These are phyloP conservation scores for Polytolypa hystricis DNA, from an alignment of 2,329 filamentous ascomycete species.

Conservation along the genomic window DNA sequence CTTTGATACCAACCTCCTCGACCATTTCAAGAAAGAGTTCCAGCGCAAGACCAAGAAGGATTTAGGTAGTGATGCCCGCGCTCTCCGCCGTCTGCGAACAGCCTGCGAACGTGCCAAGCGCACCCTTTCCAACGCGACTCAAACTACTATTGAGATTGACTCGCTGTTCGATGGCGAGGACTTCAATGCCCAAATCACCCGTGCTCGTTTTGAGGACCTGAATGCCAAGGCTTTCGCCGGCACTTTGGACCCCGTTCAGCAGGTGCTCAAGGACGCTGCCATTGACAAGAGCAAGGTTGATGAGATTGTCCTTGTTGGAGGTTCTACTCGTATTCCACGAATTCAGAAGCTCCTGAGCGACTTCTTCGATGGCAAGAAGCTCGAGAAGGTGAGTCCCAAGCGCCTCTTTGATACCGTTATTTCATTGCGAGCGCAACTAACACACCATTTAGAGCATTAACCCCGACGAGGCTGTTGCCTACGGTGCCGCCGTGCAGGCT, in stretches of 20 bases:
- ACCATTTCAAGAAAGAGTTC: constrained; percentile 97
- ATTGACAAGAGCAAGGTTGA: constrained; percentile 87
- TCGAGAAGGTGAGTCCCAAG: constrained; percentile 66
- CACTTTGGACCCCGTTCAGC: constrained; percentile 88
- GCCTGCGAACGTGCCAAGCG: constrained; percentile 99
- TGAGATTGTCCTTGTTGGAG: constrained; percentile 98
- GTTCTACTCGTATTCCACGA: constrained; percentile 94
- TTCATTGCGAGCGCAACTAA: constrained; percentile 4
- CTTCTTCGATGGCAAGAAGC: constrained; percentile 99
- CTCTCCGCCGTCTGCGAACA: constrained; percentile 88
- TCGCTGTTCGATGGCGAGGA: constrained; percentile 97
- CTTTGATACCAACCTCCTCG: constrained; percentile 91
- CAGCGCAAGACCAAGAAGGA: constrained; percentile 64
- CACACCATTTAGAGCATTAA: constrained; percentile 61
- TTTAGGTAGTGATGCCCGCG: constrained; percentile 60
- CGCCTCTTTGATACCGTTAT: neutral
- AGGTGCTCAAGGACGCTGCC: constrained; percentile 86
- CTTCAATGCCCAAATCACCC: constrained; percentile 93
- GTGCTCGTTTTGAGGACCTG: constrained; percentile 97
- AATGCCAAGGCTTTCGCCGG: constrained; percentile 92
- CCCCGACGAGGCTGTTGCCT: constrained; percentile 97
- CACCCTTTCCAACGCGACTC: constrained; percentile 91
- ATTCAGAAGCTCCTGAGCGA: constrained; percentile 99
- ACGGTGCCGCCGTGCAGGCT: constrained; percentile 96
- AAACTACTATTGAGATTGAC: constrained; percentile 97